These are phyloP conservation scores for Tylopilus rubrobrunneus DNA, from an alignment of 768 basidiomycete genomes.

Conservation along the genomic window DNA sequence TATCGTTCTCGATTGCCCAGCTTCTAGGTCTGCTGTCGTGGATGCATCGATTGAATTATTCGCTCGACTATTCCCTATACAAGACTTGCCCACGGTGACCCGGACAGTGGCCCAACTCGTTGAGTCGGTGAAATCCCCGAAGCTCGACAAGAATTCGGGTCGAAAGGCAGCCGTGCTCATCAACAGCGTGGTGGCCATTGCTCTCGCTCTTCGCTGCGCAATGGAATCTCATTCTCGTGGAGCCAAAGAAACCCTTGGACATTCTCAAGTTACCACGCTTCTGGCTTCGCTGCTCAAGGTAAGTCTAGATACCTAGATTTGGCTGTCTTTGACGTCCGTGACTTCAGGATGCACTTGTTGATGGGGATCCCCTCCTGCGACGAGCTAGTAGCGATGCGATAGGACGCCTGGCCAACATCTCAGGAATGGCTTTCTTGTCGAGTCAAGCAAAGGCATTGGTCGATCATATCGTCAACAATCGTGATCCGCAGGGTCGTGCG, in stretches of 20 bases:
- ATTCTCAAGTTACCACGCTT: constrained; percentile 52
- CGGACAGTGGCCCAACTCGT: constrained; percentile 56
- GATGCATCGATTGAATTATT: constrained; percentile 90
- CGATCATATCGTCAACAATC: constrained; percentile 90
- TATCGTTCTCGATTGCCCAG: constrained; percentile 56
- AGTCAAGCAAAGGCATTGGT: constrained; percentile 87
- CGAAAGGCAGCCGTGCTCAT: constrained; percentile 79
- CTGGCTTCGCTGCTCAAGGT: constrained; percentile 80
- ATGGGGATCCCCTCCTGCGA: constrained; percentile 74
- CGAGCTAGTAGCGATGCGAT: constrained; percentile 82
- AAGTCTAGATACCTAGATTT: constrained; percentile 13
- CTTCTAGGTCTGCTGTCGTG: constrained; percentile 77
- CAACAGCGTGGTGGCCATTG: constrained; percentile 74
- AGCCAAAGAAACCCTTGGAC: constrained; percentile 64
- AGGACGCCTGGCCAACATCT: constrained; percentile 80
- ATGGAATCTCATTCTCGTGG: constrained; percentile 52
- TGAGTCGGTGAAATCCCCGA: constrained; percentile 66
- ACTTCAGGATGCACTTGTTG: constrained; percentile 69
- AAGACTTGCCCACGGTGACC: constrained; percentile 58
- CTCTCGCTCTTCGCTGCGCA: constrained; percentile 61
- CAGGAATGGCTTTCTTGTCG: constrained; percentile 80
- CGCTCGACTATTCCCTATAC: constrained; percentile 69
- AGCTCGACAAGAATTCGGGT: constrained; percentile 83
- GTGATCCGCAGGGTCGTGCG: constrained; percentile 87
- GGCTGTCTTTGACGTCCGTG: constrained; percentile 8